Evolutionary conservation across 768 basidiomycete species (phyloP).

Genomic region (Kwoniella newhampshirensis): DNA sequence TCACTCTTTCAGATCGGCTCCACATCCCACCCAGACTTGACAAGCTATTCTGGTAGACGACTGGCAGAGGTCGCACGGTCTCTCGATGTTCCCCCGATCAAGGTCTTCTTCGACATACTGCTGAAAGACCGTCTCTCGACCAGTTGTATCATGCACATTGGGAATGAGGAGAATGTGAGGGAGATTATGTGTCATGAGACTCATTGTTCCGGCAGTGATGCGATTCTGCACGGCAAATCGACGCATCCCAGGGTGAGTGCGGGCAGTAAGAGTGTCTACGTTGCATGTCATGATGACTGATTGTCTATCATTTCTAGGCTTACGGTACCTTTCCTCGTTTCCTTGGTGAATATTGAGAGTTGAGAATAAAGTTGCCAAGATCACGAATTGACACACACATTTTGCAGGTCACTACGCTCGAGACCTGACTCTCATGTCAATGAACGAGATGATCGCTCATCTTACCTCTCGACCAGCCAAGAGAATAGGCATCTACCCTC

Average conservation of each 20-base stretch:
- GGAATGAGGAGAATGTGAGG: slow-evolving; percentile 50
- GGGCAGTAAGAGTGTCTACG: no score
- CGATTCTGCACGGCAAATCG: slow-evolving; percentile 39
- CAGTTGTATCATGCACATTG: slow-evolving; percentile 47
- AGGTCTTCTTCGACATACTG: slow-evolving; percentile 46
- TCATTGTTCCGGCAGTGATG: slow-evolving; percentile 50
- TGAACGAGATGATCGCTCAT: slow-evolving; percentile 46
- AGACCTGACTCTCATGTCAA: slow-evolving; percentile 28
- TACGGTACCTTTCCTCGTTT: slow-evolving; percentile 47
- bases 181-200: slow-evolving; percentile 42
- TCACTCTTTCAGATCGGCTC: slow-evolving; percentile 28
- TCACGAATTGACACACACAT: neutral
- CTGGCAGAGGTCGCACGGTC: slow-evolving; percentile 28
- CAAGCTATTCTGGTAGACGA: slow-evolving; percentile 22
- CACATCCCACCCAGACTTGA: slow-evolving; percentile 25
- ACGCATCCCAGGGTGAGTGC: slow-evolving; percentile 40
- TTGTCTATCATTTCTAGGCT: slow-evolving; percentile 16
- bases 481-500: slow-evolving; percentile 42
- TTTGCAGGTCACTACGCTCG: slow-evolving; percentile 40
- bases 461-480: slow-evolving; percentile 50
- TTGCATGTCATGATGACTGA: no score
- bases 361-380: neutral
- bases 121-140: slow-evolving; percentile 44
- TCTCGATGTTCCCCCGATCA: slow-evolving; percentile 15
- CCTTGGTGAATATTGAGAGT: slow-evolving; percentile 27